Base-by-base conservation (phyloP, 1,284 basidiomycete genomes). In the Salmacisia buchloeana region DNA sequence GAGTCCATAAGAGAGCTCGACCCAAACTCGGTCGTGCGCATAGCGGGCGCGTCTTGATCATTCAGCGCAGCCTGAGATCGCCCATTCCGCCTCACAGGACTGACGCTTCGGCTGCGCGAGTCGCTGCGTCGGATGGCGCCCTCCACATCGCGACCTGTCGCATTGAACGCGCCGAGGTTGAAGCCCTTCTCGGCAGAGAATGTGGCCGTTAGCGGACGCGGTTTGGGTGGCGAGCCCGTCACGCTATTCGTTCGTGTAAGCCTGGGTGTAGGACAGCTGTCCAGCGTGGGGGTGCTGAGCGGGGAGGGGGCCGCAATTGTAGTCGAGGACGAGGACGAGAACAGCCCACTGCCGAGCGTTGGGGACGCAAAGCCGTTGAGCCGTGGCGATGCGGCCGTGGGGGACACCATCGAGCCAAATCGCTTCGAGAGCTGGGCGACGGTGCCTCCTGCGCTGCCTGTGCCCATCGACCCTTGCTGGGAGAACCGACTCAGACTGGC, bases 351-450 rank as follows among this genome's bases (percentile, higher is more conserved):
- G 18, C 3, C 18, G 18, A 43, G 18, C 41, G 41, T 12, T 43
- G 41, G 41, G 18, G 41, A 43, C 18, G 41, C 41, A 43, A 15
- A 15, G 18, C 7, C 10, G 18, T 43, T 43, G 18, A 43, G 41
- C 18, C 23, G 41, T 12, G 41, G 41, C 1, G 41, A 43, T 7
- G 41, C 23, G 7, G 41, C 39, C 43, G 52, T 25, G 18, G 52
- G 9, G 25, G 31, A 15, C 31, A 38, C 21, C 52, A 10, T 18
- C 4, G 33, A 33, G 35, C 64, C 64, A 15, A 74, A 62, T 45
- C 67, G 66, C 31, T 64, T 67, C 7, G 73, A 71, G 2, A 75
- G 65, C 61, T 73, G 72, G 18, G 68, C 72, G 35, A 75, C 73
- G 13, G 72, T 70, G 2, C 70, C 72, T 2, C 71, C 71, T 71